Evolutionary conservation across 2,329 filamentous ascomycete species (phyloP).

Genomic region (Pseudogymnoascus sp.): DNA sequence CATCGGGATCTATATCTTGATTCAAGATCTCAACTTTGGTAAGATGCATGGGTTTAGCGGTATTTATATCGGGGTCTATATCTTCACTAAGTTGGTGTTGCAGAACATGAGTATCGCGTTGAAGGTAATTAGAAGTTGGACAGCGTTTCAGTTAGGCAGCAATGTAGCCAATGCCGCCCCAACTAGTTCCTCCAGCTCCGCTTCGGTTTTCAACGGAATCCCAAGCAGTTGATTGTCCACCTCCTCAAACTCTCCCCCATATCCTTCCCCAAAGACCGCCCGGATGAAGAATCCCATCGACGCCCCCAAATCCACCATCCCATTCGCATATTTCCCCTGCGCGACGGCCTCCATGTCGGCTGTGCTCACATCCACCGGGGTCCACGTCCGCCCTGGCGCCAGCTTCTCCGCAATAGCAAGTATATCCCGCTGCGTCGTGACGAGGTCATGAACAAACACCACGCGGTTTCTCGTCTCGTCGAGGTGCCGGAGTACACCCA

Average conservation of each 20-base stretch:
- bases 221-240: constrained; percentile 39
- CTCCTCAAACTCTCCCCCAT: constrained; percentile 30
- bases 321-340: constrained; percentile 20
- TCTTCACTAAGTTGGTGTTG: background rate
- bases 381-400: constrained; percentile 25
- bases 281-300: constrained; percentile 30
- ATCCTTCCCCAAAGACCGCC: constrained; percentile 28
- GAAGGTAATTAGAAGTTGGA: background rate
- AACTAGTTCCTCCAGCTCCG: constrained; percentile 32
- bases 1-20: constrained; percentile 9
- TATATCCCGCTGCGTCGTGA: constrained; percentile 38
- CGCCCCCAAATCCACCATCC: constrained; percentile 25
- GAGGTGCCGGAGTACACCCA: background rate
- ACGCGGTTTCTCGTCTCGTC: constrained; percentile 36
- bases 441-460: constrained; percentile 38
- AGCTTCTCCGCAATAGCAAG: constrained; percentile 29
- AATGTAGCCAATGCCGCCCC: background rate
- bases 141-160: background rate
- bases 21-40: constrained; percentile 12
- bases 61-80: background rate
- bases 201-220: constrained; percentile 35
- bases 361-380: constrained; percentile 14
- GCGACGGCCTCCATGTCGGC: constrained; percentile 14
- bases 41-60: background rate
- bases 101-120: background rate